These are phyloP conservation scores for Colletotrichum godetiae DNA, from an alignment of 2,329 filamentous ascomycete genomes.

Conservation along the genomic window DNA sequence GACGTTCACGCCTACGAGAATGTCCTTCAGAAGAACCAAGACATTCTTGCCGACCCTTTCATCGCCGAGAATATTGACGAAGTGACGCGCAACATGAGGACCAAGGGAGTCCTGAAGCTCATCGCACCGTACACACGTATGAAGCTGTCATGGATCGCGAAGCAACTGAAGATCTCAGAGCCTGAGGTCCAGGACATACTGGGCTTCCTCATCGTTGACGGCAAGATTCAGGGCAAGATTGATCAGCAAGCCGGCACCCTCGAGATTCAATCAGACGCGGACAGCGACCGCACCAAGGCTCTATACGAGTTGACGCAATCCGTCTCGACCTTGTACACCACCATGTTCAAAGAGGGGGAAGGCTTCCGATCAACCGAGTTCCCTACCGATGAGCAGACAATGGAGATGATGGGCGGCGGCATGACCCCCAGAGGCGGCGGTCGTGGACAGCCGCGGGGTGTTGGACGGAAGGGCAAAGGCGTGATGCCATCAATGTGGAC, in stretches of 20 bases:
- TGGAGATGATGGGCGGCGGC: conserved; percentile 41
- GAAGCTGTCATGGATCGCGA: conserved; percentile 87
- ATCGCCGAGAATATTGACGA: conserved; percentile 99
- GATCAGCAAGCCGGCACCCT: conserved; percentile 89
- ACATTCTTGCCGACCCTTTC: conserved; percentile 91
- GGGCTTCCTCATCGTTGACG: conserved; percentile 92
- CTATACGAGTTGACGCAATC: conserved; percentile 79
- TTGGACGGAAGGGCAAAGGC: conserved; percentile 31
- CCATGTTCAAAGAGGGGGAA: conserved; percentile 82
- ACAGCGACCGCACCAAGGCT: conserved; percentile 79
- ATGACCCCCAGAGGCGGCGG: conserved; percentile 35
- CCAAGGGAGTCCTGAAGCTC: conserved; percentile 91
- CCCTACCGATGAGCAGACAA: conserved; percentile 42
- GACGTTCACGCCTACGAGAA: conserved; percentile 93
- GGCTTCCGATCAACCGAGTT: conserved; percentile 63
- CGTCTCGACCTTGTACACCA: conserved; percentile 75
- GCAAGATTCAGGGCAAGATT: conserved; percentile 87
- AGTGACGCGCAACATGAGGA: conserved; percentile 97
- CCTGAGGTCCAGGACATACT: conserved; percentile 94
- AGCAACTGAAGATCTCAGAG: conserved; percentile 86
- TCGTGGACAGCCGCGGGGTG: conserved; percentile 18
- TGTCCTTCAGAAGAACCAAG: conserved; percentile 87
- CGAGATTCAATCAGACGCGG: conserved; percentile 79
- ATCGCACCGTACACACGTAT: conserved; percentile 96
- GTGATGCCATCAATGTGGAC: conserved; percentile 25